Evolutionary conservation across 441 rosid genomes (phyloP).

Genomic region (Adansonia grandidieri): DNA sequence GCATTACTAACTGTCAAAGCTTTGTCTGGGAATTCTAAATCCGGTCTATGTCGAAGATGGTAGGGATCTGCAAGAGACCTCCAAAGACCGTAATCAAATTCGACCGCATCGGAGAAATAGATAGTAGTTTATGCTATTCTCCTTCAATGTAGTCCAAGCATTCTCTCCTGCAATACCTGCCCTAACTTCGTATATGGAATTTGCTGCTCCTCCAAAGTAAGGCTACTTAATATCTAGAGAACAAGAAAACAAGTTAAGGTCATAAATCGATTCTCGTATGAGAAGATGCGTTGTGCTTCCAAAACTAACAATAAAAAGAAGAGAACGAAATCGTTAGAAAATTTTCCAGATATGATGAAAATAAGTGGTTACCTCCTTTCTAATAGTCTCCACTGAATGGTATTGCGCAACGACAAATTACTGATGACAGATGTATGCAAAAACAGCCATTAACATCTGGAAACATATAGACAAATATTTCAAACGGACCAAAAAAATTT

Average conservation of each 20-base stretch:
- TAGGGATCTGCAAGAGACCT: neutral
- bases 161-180: constrained; percentile 51
- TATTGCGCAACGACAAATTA: constrained; percentile 70
- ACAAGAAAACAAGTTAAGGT: neutral
- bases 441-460: constrained; percentile 94
- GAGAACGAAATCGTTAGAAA: neutral
- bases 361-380: constrained; percentile 61
- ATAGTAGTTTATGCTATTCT: neutral
- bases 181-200: constrained; percentile 60
- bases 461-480: constrained; percentile 12
- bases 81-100: neutral
- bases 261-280: neutral
- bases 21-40: neutral
- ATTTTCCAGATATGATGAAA: neutral
- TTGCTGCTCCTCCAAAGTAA: constrained; percentile 70
- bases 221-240: constrained; percentile 58
- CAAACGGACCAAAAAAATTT: neutral
- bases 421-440: constrained; percentile 84
- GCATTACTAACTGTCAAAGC: neutral
- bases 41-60: neutral
- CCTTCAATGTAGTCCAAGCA: constrained; percentile 25
- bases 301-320: neutral
- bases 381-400: constrained; percentile 61
- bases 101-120: neutral
- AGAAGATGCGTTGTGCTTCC: neutral